A percentile compares a stretch with the other conserved stretches of the same genome.
These are phyloP conservation scores for Lithospermum erythrorhizon DNA, from an alignment of 257 asterid species.

Conservation along the genomic window DNA sequence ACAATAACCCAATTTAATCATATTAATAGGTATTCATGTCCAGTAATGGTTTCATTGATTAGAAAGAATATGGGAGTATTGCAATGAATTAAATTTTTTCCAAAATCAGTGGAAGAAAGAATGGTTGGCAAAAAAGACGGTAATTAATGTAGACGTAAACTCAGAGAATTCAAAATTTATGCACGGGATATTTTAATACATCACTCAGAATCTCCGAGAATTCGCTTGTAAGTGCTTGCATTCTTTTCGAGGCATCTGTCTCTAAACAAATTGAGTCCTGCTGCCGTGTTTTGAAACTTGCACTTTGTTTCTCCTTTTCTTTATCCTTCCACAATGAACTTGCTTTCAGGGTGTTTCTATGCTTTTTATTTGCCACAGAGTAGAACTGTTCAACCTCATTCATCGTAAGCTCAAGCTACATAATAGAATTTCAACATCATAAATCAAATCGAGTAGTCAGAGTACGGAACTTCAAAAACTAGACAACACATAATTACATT, in stretches of 20 bases:
- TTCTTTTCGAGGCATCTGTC: slow-evolving; percentile 71
- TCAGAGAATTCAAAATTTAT: neutral
- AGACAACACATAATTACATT: too few relatives aligned
- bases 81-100: too few relatives aligned
- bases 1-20: too few relatives aligned
- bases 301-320: slow-evolving; percentile 47
- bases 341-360: slow-evolving; percentile 35
- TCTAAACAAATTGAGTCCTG: slow-evolving; percentile 57
- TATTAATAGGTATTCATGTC: too few relatives aligned
- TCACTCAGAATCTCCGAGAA: slow-evolving; percentile 49
- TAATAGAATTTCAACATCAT: slow-evolving; percentile 1
- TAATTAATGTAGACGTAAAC: too few relatives aligned
- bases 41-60: too few relatives aligned
- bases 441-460: too few relatives aligned
- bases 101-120: too few relatives aligned
- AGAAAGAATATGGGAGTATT: too few relatives aligned
- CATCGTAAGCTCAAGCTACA: slow-evolving; percentile 59
- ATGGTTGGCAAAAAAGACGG: too few relatives aligned
- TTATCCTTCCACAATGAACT: slow-evolving; percentile 31
- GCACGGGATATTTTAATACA: slow-evolving; percentile 23
- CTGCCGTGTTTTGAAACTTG: slow-evolving; percentile 44
- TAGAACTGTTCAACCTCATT: slow-evolving; percentile 71
- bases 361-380: slow-evolving; percentile 37
- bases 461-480: too few relatives aligned
- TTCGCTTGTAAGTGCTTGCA: slow-evolving; percentile 75